Evolutionary conservation across 2,329 filamentous ascomycete genomes (phyloP), one percentile per base, ranked within the genome.

Genomic region (Metarhizium sp.): DNA sequence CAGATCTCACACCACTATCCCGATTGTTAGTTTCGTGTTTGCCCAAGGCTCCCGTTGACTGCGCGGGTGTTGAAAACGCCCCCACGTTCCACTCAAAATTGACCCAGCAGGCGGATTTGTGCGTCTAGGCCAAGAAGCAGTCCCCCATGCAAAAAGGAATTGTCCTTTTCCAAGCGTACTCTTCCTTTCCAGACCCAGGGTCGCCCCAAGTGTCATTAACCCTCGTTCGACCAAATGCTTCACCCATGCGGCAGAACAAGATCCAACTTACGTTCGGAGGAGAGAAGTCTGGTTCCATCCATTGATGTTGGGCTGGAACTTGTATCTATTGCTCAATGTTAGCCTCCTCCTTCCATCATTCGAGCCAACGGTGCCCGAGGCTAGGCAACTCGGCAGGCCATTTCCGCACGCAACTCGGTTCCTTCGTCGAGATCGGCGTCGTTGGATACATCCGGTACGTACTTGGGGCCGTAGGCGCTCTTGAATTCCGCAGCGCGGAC

Each of bases 381-480:
- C 25, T 20, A 48, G 30, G 45, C 45, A 16, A 4, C 25, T 20
- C 14, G 25, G 20, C 18, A 13, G 7, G n/a, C 11, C 25, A 11
- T 10, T 6, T 14, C 25, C 20, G 45, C 45, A 48, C 3, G 25
- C 11, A 30, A 1, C 11, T 49, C 29, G 34, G 29, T 7, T 46
- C 52, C 6, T 48, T 52, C 30, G 49, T 52, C 25, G 10, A 18
- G 29, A n/a, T 29, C 4, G 29, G 20, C 16, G 18, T 42, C 5
- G 18, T 25, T 30, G 11, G 34, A 20, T 32, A n/a, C 36, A 36
- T 43, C 30, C 42, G 40, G 58, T 3, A 68, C 69, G 73, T 81
- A 86, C 84, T 84, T 86, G 53, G 84, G 84, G 68, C 81, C 83
- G 69, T 82, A 85, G 62, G 77, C 74, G 73, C 81, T 85, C 73